These are phyloP conservation scores for Umbelopsis vinacea DNA, from an alignment of 192 early-diverging fungal genomes.

Conservation along the genomic window DNA sequence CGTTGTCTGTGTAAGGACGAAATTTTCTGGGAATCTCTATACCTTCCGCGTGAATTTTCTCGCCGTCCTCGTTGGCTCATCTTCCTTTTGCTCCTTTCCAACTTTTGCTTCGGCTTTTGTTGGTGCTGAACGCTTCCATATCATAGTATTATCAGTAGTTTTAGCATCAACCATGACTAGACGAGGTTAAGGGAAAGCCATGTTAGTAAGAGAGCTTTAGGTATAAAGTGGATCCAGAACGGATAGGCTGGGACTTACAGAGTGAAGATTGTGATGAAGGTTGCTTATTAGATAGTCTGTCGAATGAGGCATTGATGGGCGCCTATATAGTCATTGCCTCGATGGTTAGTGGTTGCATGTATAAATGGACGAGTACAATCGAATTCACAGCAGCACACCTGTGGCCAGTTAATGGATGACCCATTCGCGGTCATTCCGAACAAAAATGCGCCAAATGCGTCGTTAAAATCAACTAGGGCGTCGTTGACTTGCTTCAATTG, in stretches of 20 bases:
- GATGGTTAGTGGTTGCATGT: background rate
- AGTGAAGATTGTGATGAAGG: background rate
- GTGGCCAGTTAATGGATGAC: constrained; percentile 31
- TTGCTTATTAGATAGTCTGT: constrained; percentile 12
- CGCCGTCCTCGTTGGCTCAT: constrained; percentile 20
- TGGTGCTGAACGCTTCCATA: background rate
- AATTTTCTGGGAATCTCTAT: background rate
- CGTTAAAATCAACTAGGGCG: constrained; percentile 31
- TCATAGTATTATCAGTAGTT: background rate
- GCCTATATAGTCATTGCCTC: background rate
- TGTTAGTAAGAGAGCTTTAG: background rate
- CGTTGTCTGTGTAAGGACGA: background rate
- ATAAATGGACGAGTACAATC: background rate
- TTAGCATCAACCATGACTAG: background rate
- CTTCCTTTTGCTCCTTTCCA: background rate
- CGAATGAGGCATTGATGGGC: constrained; percentile 28
- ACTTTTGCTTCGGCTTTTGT: background rate
- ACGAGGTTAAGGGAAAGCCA: background rate
- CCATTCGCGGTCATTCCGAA: constrained; percentile 37
- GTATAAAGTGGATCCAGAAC: background rate
- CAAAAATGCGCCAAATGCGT: constrained; percentile 39
- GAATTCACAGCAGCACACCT: constrained; percentile 4
- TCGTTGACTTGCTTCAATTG: constrained; percentile 30
- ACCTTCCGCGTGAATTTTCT: constrained; percentile 28
- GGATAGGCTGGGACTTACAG: background rate